Base-by-base conservation (phyloP, 371 early-diverging fungal genomes). In the Rhizopus delemar region DNA sequence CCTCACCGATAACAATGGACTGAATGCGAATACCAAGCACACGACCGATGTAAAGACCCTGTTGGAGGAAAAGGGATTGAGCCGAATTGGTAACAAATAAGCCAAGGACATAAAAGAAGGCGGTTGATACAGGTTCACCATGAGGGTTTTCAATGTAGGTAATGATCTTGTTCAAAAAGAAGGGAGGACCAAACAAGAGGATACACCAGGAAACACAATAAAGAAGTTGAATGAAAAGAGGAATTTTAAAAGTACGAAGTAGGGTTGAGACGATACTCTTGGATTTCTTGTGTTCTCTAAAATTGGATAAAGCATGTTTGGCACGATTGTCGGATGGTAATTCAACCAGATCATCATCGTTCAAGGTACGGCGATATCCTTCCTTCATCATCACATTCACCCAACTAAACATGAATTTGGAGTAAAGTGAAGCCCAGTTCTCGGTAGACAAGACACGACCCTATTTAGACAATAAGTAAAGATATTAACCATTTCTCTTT, bases 51-150 rank as follows among this genome's bases (percentile, higher is more conserved):
- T 83, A 83, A 39, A 85, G 75, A 0, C 78, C 82, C 33, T 74
- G 76, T 51, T 86, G 84, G 12, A 76, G 57, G 16, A 74, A 55
- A 16, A 83, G 46, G 3, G 86, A 81, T 39, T 82, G 79, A 2
- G 71, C 43, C 8, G 72, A 59, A 0, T 77, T 71, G 9, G 81
- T 71, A 41, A 87, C 32, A 62, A 89, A 78, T 29, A 90, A 63
- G 1, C 85, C 87, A 36, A 85, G 53, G 0, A 86, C 87, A 51
- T 85, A 87, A n/a, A 84, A 56, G 39, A 80, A 89, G 1, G 86
- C 84, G 6, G 74, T 67, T 5, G 65, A 49, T 1, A 61, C 62
- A 15, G 80, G 73, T 31, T 50, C 46, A 1, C 66, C 69, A 45
- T 66, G 33, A 13, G 48, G 52, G 53, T 76, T 62, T 63, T 87